phyloP scores from a whole-genome alignment of 2,329 filamentous ascomycete species.

The Fragosphaeria purpurea region DNA sequence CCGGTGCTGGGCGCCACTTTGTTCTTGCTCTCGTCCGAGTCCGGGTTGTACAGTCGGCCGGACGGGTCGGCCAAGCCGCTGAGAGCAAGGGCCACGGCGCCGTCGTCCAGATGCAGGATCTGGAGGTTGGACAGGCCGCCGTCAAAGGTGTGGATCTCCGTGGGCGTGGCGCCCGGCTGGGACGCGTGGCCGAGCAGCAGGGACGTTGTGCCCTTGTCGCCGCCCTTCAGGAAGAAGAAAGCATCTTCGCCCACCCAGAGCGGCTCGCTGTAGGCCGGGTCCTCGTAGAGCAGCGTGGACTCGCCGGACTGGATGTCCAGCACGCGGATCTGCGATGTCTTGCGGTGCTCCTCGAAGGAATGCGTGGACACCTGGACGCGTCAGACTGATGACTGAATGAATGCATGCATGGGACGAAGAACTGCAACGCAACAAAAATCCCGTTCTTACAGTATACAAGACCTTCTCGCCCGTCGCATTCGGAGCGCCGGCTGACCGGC shows the following conservation, averaged over 20 bases:
- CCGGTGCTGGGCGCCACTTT: conserved; percentile 53
- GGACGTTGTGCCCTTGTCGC: conserved; percentile 36
- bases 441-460: conserved; percentile 47
- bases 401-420: background rate
- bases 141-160: conserved; percentile 38
- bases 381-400: no score
- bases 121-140: conserved; percentile 51
- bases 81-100: conserved; percentile 43
- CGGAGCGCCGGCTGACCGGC: conserved; percentile 60
- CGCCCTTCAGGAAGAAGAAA: conserved; percentile 43
- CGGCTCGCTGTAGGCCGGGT: conserved; percentile 57
- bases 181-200: conserved; percentile 32
- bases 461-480: conserved; percentile 55
- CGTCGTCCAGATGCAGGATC: conserved; percentile 37
- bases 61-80: conserved; percentile 57
- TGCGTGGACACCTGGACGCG: conserved; percentile 54
- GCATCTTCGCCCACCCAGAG: conserved; percentile 63
- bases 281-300: conserved; percentile 55
- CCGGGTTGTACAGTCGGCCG: conserved; percentile 59
- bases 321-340: conserved; percentile 56
- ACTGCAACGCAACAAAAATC: background rate
- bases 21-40: conserved; percentile 30
- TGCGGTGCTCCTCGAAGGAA: conserved; percentile 65
- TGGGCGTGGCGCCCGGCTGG: conserved; percentile 27
- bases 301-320: conserved; percentile 59